A percentile compares a stretch with the other conserved stretches of the same genome.
These are phyloP conservation scores for Carex sylvatica DNA, from an alignment of 202 grass and related monocot species.

Conservation along the genomic window DNA sequence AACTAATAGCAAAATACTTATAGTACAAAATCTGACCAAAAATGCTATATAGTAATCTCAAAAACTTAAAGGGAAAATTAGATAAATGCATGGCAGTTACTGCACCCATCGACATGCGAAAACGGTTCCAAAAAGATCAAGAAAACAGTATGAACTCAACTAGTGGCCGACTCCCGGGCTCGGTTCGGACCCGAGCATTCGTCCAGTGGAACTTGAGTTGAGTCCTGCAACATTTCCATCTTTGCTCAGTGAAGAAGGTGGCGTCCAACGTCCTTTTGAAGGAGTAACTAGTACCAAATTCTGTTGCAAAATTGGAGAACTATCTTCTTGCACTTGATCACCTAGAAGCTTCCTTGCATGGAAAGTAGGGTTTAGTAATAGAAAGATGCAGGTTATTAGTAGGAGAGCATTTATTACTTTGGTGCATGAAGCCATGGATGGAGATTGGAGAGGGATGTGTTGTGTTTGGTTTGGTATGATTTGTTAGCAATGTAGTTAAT, in stretches of 20 bases:
- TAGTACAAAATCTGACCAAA: conserved; percentile 12
- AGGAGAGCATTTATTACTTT: neutral
- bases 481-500: neutral
- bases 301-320: neutral
- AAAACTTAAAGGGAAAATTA: neutral
- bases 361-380: neutral
- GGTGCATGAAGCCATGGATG: conserved; percentile 22
- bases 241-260: neutral
- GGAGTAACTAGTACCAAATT: neutral
- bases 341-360: conserved; percentile 21
- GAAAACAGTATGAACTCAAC: neutral
- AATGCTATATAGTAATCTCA: conserved; percentile 7
- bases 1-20: neutral
- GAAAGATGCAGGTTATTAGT: neutral
- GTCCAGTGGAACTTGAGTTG: neutral
- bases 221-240: neutral
- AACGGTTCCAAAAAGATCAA: neutral
- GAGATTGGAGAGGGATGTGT: neutral
- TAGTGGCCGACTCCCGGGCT: conserved; percentile 16
- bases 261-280: neutral
- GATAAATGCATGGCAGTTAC: neutral
- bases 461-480: neutral
- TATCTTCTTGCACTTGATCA: neutral
- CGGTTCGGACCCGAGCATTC: conserved; percentile 5
- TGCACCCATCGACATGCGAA: neutral